Base-by-base conservation (phyloP, 371 early-diverging fungal species). In the Mortierella sp. region DNA sequence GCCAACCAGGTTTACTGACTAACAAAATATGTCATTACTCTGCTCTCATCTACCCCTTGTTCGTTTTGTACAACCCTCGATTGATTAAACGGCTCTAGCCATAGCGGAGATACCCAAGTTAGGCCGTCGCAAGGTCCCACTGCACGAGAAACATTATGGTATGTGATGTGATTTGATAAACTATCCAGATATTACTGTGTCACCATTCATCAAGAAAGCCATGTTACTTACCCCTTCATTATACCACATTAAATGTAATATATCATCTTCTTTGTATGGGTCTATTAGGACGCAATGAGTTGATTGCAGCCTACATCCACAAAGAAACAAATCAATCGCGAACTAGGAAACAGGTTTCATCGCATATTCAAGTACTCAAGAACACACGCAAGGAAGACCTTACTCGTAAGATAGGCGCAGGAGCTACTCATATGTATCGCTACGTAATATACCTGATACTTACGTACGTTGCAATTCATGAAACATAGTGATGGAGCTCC, bases 311-410 rank as follows among this genome's bases (percentile, higher is more conserved):
- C 30, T 94, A 86, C 70, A 93, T 94, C 39, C 87, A 84, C 60
- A 91, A 89, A 70, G 90, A 90, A 58, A 93, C 94, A 2, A 77
- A 84, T 51, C 90, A 90, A 47, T 83, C 85, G 28, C 85, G 94
- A 22, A 90, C 93, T 26, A 85, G 94, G 60, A 94, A 94, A 77
- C 94, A 94, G 80, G 94, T 94, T 1, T 93, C 93, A 2, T 93
- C 93, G 16, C 94, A 94, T 65, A 92, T 94, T 62, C 94, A 94
- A 79, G 94, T 94, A 24, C 85, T 93, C 75, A 92, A 91, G 66
- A 92, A 94, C 63, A 92, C 91, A 0, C 86, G 93, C 68, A 93
- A 91, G 74, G 87, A 88, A 18, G 91, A 90, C 51, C 67, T 74
- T 18, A 65, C 77, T 16, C 84, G 90, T 88, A 75, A 72, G 71